Evolutionary conservation across 2,329 filamentous ascomycete species (phyloP).

Genomic region (Ciborinia camelliae): DNA sequence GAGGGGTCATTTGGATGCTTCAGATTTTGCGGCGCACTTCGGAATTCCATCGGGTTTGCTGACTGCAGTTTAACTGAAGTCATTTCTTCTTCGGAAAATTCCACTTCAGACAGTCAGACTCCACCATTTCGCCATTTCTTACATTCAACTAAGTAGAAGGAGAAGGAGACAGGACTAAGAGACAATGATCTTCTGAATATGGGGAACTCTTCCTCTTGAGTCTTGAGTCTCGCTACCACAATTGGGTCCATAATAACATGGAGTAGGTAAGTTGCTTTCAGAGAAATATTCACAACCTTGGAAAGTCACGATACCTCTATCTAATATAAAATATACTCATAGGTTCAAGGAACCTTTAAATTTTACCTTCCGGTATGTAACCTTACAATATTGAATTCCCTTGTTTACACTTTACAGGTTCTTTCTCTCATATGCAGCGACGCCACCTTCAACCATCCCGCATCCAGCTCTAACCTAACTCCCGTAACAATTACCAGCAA

Average conservation of each 20-base stretch:
- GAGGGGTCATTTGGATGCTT: slow-evolving; percentile 6
- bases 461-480: slow-evolving; percentile 2
- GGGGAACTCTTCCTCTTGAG: not conserved
- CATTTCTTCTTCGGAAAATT: not conserved
- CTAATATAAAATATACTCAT: not conserved
- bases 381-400: not conserved
- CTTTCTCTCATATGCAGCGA: not conserved
- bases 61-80: slow-evolving; percentile 1
- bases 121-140: not conserved
- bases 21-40: not conserved
- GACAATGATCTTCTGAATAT: not conserved
- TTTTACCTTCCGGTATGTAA: no score
- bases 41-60: not conserved
- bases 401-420: not conserved
- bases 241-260: not conserved
- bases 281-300: no score
- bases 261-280: not conserved
- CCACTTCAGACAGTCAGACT: not conserved
- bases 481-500: not conserved
- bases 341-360: not conserved
- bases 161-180: not conserved
- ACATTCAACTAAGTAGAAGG: not conserved
- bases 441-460: not conserved
- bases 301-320: not conserved
- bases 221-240: no score